Evolutionary conservation across 2,329 filamentous ascomycete genomes (phyloP), one percentile per base, ranked within the genome.

Genomic region (Pyricularia sp.): DNA sequence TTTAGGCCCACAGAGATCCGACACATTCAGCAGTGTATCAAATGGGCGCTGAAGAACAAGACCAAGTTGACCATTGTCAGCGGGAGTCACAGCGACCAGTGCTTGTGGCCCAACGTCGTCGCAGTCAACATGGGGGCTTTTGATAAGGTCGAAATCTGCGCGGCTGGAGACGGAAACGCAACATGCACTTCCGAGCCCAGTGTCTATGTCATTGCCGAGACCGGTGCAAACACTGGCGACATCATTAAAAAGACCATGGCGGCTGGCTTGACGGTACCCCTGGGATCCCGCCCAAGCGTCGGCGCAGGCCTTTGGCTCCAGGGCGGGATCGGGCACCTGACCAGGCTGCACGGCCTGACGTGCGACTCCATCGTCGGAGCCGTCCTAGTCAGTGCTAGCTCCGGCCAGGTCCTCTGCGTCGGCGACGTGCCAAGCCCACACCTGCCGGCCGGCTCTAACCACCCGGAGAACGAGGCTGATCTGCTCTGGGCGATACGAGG

Each of bases 231-330:
- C 60, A 78, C 79, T 0, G 82, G 77, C 0, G 80, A 85, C 62
- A 81, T 88, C 66, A 68, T 87, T 68, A 68, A 70, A 24, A 75
- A 77, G 63, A 69, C 81, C 49, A 80, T 81, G 76, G 72, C 65
- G 1, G 75, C 68, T 0, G 82, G 79, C 2, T 0, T 87, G 64
- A 82, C 81, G 65, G 79, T 88, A 2, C 84, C 85, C 0, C 71
- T 88, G 3, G 86, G 85, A 2, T 71, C 83, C 30, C 82, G 85
- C 6, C 85, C 85, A 67, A 87, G 84, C 68, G 84, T 88, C 30
- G 85, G 86, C 2, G 80, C 83, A 0, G 86, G 86, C 0, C 68
- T 85, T 16, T 88, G 84, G 83, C 75, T 88, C 61, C 84, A 88
- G 75, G 86, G 86, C 55, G 85, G 85, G 64, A 84, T 88, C 62